phyloP scores from a whole-genome alignment of 73 alveolate species.

The Paramecium caudatum region DNA sequence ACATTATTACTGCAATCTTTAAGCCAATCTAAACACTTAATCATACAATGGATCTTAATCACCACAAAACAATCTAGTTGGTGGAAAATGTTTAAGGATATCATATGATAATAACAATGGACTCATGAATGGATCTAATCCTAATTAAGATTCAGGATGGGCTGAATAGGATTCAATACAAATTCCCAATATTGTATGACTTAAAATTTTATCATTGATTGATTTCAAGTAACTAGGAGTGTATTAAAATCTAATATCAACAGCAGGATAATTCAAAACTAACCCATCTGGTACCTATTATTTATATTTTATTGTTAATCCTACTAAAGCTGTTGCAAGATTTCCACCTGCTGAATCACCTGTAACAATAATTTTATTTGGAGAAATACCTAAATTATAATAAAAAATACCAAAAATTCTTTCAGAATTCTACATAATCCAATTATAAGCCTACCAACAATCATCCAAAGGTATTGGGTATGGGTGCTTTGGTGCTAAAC shows the following conservation, averaged over 20 bases:
- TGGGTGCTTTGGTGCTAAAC: conserved; percentile 85
- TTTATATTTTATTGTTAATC: conserved; percentile 84
- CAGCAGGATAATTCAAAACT: conserved; percentile 94
- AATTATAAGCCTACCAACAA: conserved; percentile 90
- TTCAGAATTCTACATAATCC: conserved; percentile 82
- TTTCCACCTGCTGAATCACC: conserved; percentile 79
- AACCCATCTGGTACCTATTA: conserved; percentile 93
- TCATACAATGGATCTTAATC: conserved; percentile 87
- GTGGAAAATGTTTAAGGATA: conserved; percentile 83
- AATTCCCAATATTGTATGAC: conserved; percentile 88
- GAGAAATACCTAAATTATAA: too few relatives aligned
- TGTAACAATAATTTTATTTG: conserved; percentile 85
- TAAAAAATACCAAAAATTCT: conserved; percentile 64
- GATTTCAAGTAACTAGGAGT: conserved; percentile 88
- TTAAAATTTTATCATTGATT: conserved; percentile 92
- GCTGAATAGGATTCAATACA: conserved; percentile 88
- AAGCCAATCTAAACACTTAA: conserved; percentile 74
- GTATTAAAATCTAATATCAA: conserved; percentile 83
- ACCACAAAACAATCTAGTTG: conserved; percentile 85
- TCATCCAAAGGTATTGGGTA: conserved; percentile 94
- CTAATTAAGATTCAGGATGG: conserved; percentile 77
- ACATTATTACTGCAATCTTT: conserved; percentile 39
- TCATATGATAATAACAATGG: conserved; percentile 82
- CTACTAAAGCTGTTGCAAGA: conserved; percentile 83
- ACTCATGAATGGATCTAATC: conserved; percentile 84